phyloP scores from a whole-genome alignment of 495 filamentous ascomycete species.

The Mytilinidion resinicola region DNA sequence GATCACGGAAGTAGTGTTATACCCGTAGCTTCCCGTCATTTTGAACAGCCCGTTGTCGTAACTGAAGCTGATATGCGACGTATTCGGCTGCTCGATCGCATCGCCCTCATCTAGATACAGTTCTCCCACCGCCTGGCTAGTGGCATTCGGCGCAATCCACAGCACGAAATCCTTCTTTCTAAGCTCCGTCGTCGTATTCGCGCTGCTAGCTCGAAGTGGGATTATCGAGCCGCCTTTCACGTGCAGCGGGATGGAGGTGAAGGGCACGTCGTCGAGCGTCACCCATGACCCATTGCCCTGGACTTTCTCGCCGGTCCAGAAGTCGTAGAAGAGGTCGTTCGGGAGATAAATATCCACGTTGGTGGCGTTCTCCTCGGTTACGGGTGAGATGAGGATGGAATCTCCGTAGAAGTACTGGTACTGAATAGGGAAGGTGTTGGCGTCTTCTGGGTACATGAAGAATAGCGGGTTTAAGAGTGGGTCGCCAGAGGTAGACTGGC shows the following conservation, averaged over 20 bases:
- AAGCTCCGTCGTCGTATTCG: constrained; percentile 64
- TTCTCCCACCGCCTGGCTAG: constrained; percentile 45
- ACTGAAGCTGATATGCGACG: constrained; percentile 27
- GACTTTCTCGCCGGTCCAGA: constrained; percentile 54
- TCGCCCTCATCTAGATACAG: constrained; percentile 47
- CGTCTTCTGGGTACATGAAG: constrained; percentile 64
- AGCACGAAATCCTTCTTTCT: constrained; percentile 63
- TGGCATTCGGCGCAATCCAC: constrained; percentile 54
- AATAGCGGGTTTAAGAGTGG: constrained; percentile 64
- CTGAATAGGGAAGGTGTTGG: constrained; percentile 53
- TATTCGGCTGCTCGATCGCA: constrained; percentile 27
- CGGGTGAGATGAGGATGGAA: constrained; percentile 65
- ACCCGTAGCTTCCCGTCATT: not conserved
- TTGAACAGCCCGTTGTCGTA: constrained; percentile 10
- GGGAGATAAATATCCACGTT: constrained; percentile 68
- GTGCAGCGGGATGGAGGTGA: constrained; percentile 67
- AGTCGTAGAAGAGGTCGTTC: constrained; percentile 72
- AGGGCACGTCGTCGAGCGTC: constrained; percentile 48
- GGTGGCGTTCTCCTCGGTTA: constrained; percentile 56
- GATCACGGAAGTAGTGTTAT: not conserved
- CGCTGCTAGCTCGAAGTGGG: constrained; percentile 54
- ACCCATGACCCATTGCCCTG: constrained; percentile 50
- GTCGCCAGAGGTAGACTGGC: constrained; percentile 60
- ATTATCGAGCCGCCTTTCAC: constrained; percentile 65
- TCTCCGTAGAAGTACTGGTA: constrained; percentile 71